A percentile compares a stretch with the other conserved stretches of the same genome.
These are phyloP conservation scores for Picea abies DNA, from an alignment of 83 land plant genomes.

Conservation along the genomic window DNA sequence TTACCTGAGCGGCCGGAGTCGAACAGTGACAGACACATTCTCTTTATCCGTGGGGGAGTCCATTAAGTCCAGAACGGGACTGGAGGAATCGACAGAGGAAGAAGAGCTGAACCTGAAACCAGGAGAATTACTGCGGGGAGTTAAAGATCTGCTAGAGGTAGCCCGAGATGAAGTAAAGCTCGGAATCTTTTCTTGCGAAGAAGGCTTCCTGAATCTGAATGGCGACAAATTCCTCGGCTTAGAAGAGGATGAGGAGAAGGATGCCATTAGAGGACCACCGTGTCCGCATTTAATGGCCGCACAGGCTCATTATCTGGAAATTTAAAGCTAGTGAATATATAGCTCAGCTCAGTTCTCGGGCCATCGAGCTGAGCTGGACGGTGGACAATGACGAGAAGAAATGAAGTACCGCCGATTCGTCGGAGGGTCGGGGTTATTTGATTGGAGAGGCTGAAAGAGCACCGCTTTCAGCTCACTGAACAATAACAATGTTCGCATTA, in stretches of 20 bases:
- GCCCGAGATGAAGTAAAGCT: slow-evolving; percentile 12
- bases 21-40: slow-evolving; percentile 21
- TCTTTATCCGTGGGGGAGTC: slow-evolving; percentile 10
- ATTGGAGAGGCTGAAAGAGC: too few species aligned
- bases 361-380: too few species aligned
- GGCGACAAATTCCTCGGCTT: not conserved
- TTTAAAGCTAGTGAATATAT: too few species aligned
- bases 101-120: slow-evolving; percentile 2
- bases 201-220: not conserved
- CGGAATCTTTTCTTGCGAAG: slow-evolving; percentile 8
- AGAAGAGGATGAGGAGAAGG: not conserved
- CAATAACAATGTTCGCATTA: too few species aligned
- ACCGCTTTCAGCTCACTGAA: too few species aligned
- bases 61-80: not conserved
- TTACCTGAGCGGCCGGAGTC: slow-evolving; percentile 17
- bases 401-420: too few species aligned
- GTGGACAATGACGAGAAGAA: too few species aligned
- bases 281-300: too few species aligned
- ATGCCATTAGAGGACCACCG: not conserved
- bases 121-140: slow-evolving; percentile 5
- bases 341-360: too few species aligned
- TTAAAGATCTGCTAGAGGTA: slow-evolving; percentile 14
- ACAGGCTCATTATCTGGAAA: too few species aligned
- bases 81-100: slow-evolving; percentile 1
- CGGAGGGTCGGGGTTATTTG: too few species aligned